Base-by-base conservation (phyloP, 768 basidiomycete genomes). In the Coprinopsis strossmayeri region DNA sequence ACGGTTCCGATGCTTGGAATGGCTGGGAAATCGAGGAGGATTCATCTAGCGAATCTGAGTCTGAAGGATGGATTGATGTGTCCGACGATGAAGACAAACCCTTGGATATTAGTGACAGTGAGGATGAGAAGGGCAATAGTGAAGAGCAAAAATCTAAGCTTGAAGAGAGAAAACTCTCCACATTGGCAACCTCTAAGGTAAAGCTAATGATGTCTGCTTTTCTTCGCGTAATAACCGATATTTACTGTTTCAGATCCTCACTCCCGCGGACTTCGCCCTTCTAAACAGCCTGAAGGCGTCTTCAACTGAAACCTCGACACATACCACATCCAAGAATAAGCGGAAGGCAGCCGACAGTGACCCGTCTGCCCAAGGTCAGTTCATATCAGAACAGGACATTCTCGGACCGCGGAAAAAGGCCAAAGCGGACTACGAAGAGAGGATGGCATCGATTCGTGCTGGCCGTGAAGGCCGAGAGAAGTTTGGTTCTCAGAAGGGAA, bases 381-480 rank as follows among this genome's bases (percentile, higher is more conserved):
- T 94, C 68, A 73, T 98, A 45, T 90, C 88, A 12, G 95, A 97
- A 60, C 78, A 77, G 53, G 92, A 94, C 58, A 97, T 99, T 53
- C 73, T 97, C 9, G 95, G 96, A 1, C 90, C 91, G 12, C 81
- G 89, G 47, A 97, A 97, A 70, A 95, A 93, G 71, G 74, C 77
- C 27, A 99, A 97, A 66, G 81, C 90, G 1, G 85, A 89, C 61
- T 98, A 98, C 63, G 90, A 89, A 47, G 94, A 94, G 59, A 85
- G 95, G 17, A 78, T 98, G 67, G 94, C 88, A 3, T 87, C 84
- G 5, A 87, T 97, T 53, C 82, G 87, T 60, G 90, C 91, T 62
- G 95, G 95, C 0, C 78, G 94, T 32, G 94, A 98, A 65, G 95
- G 92, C 0, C 77, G 95, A 42, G 94, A 95, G 63, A 95, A 94